Percentiles rank a stretch among this genome's conserved stretches.
phyloP scores from a whole-genome alignment of 768 basidiomycete genomes.

The Tremella yokohamensis region DNA sequence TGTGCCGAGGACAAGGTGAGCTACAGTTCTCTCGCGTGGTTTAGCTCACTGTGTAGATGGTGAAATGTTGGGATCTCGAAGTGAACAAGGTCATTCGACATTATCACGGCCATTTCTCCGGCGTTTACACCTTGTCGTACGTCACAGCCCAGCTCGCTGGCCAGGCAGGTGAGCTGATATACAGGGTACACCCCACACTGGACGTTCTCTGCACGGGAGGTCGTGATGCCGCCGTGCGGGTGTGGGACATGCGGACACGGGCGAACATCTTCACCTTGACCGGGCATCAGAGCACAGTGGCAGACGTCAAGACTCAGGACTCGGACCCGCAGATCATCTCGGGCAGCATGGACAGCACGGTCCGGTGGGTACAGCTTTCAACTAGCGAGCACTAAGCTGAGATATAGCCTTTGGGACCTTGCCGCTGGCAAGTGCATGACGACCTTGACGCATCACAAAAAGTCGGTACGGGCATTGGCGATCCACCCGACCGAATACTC shows the following conservation, averaged over 20 bases:
- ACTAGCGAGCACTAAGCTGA: slow-evolving; percentile 11
- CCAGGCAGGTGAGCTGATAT: background rate
- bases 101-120: slow-evolving; percentile 96
- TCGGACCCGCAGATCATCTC: slow-evolving; percentile 98
- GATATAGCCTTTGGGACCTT: slow-evolving; percentile 81
- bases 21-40: background rate
- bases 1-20: slow-evolving; percentile 95
- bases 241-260: slow-evolving; percentile 99
- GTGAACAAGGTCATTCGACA: slow-evolving; percentile 98
- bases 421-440: slow-evolving; percentile 96
- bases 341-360: slow-evolving; percentile 95
- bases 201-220: slow-evolving; percentile 93
- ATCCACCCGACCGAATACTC: slow-evolving; percentile 96
- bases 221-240: slow-evolving; percentile 91
- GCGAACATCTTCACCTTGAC: slow-evolving; percentile 88
- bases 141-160: slow-evolving; percentile 64
- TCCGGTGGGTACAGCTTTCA: slow-evolving; percentile 60
- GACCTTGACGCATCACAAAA: slow-evolving; percentile 98
- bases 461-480: slow-evolving; percentile 87
- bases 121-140: slow-evolving; percentile 79
- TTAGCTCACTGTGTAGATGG: slow-evolving; percentile 65
- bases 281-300: slow-evolving; percentile 92
- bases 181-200: slow-evolving; percentile 82
- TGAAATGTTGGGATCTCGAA: slow-evolving; percentile 99
- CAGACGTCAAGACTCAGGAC: slow-evolving; percentile 93